These are phyloP conservation scores for Suillus placidus DNA, from an alignment of 768 basidiomycete species.

Conservation along the genomic window DNA sequence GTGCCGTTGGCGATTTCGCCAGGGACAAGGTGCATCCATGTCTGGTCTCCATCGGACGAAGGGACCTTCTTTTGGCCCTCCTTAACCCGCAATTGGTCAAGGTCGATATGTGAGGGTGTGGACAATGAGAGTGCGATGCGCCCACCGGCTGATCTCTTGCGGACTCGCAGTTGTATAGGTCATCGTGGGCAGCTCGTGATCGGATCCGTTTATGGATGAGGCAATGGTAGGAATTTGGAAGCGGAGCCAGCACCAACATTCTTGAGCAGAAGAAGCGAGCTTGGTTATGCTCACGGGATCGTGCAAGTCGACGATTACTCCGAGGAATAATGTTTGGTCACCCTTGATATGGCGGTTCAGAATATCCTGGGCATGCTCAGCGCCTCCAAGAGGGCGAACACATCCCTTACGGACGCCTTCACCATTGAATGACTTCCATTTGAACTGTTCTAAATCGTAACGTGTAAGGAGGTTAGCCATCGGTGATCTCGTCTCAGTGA, in stretches of 20 bases:
- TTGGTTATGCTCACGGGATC: not conserved
- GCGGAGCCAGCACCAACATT: not conserved
- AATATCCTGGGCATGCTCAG: not conserved
- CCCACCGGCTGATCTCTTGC: not conserved
- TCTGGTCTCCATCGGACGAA: not conserved
- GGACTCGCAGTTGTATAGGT: not conserved
- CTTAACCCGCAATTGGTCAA: not conserved
- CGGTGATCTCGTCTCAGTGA: not conserved
- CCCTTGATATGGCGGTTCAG: not conserved
- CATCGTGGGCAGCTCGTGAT: not conserved
- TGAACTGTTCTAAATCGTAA: constrained; percentile 3
- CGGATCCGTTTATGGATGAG: not conserved
- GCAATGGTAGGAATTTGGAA: not conserved
- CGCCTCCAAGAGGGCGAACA: not conserved
- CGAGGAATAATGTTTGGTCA: not conserved
- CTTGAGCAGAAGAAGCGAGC: not conserved
- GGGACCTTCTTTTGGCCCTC: not conserved
- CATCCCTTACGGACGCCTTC: not conserved
- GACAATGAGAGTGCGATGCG: not conserved
- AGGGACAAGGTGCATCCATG: not conserved
- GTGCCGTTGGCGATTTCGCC: not conserved
- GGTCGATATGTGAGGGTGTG: not conserved
- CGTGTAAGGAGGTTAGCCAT: not conserved
- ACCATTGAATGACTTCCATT: not conserved
- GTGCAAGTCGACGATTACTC: not conserved